Evolutionary conservation across 768 basidiomycete genomes (phyloP), one percentile per base, ranked within the genome.

Genomic region (Kockovaella imperatae): DNA sequence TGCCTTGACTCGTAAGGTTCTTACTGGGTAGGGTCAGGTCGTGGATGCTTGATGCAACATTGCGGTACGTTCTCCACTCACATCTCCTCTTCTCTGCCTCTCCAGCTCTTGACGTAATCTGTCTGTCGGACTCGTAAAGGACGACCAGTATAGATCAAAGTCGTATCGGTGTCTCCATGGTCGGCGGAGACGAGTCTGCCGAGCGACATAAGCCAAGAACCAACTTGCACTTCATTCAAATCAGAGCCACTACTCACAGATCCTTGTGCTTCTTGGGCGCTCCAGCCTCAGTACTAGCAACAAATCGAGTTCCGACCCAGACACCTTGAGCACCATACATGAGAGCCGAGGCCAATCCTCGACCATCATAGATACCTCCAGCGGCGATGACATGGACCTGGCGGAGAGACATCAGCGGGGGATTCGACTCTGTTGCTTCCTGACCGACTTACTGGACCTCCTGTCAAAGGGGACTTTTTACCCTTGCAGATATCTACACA

Each of bases 251-350:
- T n/a, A 52, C 72, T 54, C 45, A 74, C 49, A 81, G 77, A 7
- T 89, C 82, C 73, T 93, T 93, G 75, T 93, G 89, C 51, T 77
- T 77, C 68, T 83, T 82, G 2, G 87, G 84, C 10, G 88, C 89
- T 36, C 77, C 77, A 28, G 89, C 88, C 68, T 91, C 87, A 4
- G 72, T 77, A 14, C 79, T 74, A 13, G 89, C 87, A 21, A 91
- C 88, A 62, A 93, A 91, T 38, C 89, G 80, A 3, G 85, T 87
- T 36, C 85, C 86, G 30, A 86, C 83, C 78, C 75, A 85, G 45
- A 90, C 87, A 29, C 77, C 90, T 58, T 87, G 78, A 30, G 89
- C 89, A 53, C 90, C 90, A 80, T 84, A 91, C 59, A 82, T 76
- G 46, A 96, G 71, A 62, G 90, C 87, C 14, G 90, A 86, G 3